Evolutionary conservation across 2,329 filamentous ascomycete species (phyloP).

Genomic region (Nemania bipapillata): DNA sequence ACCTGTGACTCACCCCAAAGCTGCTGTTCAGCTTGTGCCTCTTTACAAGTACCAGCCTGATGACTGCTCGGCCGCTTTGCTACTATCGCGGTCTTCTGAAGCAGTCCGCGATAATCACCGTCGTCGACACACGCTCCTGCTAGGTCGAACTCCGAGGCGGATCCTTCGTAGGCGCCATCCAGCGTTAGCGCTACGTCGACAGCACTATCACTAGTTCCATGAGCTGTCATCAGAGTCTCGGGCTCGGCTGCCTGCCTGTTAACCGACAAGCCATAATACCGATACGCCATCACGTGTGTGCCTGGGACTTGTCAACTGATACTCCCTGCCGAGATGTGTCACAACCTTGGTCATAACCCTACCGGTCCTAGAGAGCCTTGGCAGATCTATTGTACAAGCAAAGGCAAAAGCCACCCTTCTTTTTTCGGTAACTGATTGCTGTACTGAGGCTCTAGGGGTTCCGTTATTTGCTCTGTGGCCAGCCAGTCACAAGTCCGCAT

Average conservation of each 20-base stretch:
- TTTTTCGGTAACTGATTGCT: neutral
- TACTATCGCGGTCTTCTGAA: conserved; percentile 8
- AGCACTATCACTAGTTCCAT: conserved; percentile 3
- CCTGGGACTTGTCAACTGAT: conserved; percentile 14
- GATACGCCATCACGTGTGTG: conserved; percentile 24
- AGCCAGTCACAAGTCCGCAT: neutral
- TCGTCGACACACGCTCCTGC: neutral
- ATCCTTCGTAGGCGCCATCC: neutral
- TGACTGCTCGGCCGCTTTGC: neutral
- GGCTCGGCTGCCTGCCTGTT: conserved; percentile 29
- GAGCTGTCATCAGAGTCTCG: conserved; percentile 6
- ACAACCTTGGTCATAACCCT: conserved; percentile 20
- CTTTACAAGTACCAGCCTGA: conserved; percentile 3
- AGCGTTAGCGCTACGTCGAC: conserved; percentile 6
- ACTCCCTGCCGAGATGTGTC: conserved; percentile 17
- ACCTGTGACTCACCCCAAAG: conserved; percentile 32
- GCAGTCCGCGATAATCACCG: neutral
- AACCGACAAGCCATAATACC: conserved; percentile 8
- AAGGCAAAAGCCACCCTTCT: neutral
- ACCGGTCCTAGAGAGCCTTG: conserved; percentile 12
- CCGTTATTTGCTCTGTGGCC: neutral
- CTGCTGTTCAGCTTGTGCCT: conserved; percentile 2
- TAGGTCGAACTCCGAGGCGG: neutral
- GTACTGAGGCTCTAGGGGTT: neutral
- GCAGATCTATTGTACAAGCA: neutral